phyloP scores from a whole-genome alignment of 306 rosid species.

The Vigna mungo region DNA sequence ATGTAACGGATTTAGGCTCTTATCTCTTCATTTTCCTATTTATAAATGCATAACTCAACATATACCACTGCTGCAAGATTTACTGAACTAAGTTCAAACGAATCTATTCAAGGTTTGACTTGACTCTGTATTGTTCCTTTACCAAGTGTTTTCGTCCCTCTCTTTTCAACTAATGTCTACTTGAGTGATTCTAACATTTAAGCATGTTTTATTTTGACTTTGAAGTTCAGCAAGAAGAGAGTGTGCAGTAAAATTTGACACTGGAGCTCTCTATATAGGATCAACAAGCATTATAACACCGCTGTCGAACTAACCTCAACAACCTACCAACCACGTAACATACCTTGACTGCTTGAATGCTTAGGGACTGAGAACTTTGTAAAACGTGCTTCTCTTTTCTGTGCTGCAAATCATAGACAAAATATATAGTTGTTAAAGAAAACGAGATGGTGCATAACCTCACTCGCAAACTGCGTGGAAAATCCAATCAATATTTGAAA shows the following conservation, averaged over 20 bases:
- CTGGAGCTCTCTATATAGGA: neutral
- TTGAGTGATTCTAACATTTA: conserved; percentile 3
- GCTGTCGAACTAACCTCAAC: conserved; percentile 14
- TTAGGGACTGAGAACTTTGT: conserved; percentile 64
- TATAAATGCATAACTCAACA: too few relatives aligned
- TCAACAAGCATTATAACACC: conserved; percentile 3
- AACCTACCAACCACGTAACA: conserved; percentile 25
- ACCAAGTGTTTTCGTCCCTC: conserved; percentile 9
- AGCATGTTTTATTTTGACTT: conserved; percentile 21
- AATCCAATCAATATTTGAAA: conserved; percentile 1
- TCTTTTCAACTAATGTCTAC: conserved; percentile 1
- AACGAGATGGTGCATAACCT: neutral
- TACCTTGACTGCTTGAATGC: conserved; percentile 66
- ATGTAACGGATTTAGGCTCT: too few relatives aligned
- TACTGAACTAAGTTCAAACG: conserved; percentile 1
- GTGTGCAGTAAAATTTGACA: neutral
- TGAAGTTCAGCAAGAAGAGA: neutral
- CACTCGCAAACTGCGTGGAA: neutral
- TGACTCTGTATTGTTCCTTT: conserved; percentile 9
- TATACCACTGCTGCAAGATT: neutral
- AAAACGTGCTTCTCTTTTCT: conserved; percentile 66
- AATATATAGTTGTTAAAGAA: neutral
- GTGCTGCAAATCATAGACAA: conserved; percentile 62
- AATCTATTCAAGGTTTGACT: conserved; percentile 31
- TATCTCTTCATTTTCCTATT: too few relatives aligned